Evolutionary conservation across 768 basidiomycete genomes (phyloP).

Genomic region (Lactifluus volemus): DNA sequence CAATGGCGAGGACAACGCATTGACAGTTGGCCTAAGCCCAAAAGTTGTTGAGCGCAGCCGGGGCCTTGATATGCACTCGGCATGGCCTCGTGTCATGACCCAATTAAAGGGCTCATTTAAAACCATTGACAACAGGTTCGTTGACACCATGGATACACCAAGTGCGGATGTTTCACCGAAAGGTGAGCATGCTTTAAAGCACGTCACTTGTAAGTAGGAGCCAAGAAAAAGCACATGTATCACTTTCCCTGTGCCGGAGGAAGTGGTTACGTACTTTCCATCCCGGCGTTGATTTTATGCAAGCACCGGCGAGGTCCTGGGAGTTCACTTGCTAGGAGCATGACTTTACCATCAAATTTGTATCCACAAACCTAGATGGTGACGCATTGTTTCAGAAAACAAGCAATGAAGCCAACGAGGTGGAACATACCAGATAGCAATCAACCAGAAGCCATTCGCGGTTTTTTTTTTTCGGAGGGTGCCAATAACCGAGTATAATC

Average conservation of each 20-base stretch:
- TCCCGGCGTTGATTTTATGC: background rate
- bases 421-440: background rate
- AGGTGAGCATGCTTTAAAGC: background rate
- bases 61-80: background rate
- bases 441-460: background rate
- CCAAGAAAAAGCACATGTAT: background rate
- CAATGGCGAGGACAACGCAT: background rate
- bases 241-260: background rate
- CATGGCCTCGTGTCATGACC: background rate
- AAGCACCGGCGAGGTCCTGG: background rate
- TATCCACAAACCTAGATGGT: background rate
- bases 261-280: background rate
- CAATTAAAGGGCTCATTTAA: background rate
- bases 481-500: background rate
- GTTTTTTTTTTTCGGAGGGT: background rate
- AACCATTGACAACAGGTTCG: slow-evolving; percentile 3
- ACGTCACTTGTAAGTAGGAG: background rate
- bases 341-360: background rate
- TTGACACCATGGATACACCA: background rate
- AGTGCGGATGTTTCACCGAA: background rate
- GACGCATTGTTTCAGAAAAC: background rate
- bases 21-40: background rate
- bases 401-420: background rate
- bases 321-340: background rate
- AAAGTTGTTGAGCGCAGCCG: background rate